Evolutionary conservation across 208 protist species (phyloP).

Genomic region (Plasmodiophora brassicae): DNA sequence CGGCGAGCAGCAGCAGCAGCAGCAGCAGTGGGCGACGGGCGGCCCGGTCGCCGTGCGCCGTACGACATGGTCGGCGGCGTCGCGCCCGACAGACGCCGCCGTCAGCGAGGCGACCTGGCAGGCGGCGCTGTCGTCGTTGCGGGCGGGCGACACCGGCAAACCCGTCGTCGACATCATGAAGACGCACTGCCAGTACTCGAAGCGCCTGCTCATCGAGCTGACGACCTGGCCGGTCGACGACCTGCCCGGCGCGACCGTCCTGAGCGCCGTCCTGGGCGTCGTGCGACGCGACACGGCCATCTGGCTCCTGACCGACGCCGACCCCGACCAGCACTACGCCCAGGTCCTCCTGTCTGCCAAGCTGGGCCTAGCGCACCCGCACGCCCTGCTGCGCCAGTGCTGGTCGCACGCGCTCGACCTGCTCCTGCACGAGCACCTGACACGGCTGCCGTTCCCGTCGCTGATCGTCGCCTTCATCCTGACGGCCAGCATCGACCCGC

Average conservation of each 20-base stretch:
- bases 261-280: background rate
- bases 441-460: background rate
- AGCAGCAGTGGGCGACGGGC: too few relatives aligned
- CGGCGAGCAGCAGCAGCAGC: too few relatives aligned
- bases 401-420: conserved; percentile 25
- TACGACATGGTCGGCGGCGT: too few relatives aligned
- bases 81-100: too few relatives aligned
- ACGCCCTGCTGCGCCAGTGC: background rate
- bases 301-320: background rate
- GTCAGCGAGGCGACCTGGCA: background rate
- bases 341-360: conserved; percentile 19
- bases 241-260: background rate
- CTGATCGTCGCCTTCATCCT: background rate
- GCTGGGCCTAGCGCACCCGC: background rate
- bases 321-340: background rate
- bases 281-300: background rate
- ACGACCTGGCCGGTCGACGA: conserved; percentile 15
- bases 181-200: background rate
- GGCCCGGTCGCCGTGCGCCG: too few relatives aligned
- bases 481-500: background rate
- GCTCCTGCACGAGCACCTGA: conserved; percentile 27
- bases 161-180: background rate
- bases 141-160: background rate
- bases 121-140: background rate
- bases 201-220: background rate